phyloP scores from a whole-genome alignment of 2,329 filamentous ascomycete species.

The Aspergillus proliferans region DNA sequence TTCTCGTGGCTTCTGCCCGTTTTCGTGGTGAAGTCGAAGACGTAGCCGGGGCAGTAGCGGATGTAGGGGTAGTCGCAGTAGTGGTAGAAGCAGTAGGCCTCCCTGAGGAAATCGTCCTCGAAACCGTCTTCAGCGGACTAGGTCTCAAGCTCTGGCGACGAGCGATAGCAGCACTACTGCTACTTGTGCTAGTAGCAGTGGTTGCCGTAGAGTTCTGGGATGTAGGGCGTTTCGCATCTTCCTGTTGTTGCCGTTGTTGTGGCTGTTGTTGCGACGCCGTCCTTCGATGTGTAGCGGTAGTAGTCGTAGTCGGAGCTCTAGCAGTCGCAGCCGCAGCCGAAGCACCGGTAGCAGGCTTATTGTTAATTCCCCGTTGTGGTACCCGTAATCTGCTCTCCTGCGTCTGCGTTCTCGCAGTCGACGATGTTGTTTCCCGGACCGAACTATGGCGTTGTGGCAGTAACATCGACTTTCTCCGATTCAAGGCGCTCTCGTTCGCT shows the following conservation, averaged over 20 bases:
- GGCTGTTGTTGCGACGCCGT: conserved; percentile 3
- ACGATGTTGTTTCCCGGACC: neutral
- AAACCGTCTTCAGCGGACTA: conserved; percentile 13
- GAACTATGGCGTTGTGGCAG: conserved; percentile 21
- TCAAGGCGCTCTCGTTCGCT: conserved; percentile 12
- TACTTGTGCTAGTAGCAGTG: neutral
- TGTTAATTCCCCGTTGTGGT: conserved; percentile 11
- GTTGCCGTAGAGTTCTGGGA: neutral
- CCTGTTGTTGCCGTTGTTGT: conserved; percentile 4
- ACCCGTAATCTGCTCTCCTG: conserved; percentile 6
- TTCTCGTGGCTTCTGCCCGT: conserved; percentile 3
- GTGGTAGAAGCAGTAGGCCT: conserved; percentile 8
- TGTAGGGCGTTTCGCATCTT: neutral
- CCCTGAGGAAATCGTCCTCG: conserved; percentile 3
- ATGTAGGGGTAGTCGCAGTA: neutral
- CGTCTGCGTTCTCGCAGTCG: conserved; percentile 7
- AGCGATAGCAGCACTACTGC: conserved; percentile 1
- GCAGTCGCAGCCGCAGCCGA: neutral
- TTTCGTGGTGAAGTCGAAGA: conserved; percentile 22
- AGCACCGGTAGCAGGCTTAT: neutral
- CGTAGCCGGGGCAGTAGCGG: conserved; percentile 6
- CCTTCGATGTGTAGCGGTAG: conserved; percentile 6
- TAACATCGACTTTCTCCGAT: conserved; percentile 26
- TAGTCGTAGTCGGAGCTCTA: too few relatives aligned
- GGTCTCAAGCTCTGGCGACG: conserved; percentile 28